phyloP scores from a whole-genome alignment of 2,329 filamentous ascomycete species.

The Hypoxylon sp. region DNA sequence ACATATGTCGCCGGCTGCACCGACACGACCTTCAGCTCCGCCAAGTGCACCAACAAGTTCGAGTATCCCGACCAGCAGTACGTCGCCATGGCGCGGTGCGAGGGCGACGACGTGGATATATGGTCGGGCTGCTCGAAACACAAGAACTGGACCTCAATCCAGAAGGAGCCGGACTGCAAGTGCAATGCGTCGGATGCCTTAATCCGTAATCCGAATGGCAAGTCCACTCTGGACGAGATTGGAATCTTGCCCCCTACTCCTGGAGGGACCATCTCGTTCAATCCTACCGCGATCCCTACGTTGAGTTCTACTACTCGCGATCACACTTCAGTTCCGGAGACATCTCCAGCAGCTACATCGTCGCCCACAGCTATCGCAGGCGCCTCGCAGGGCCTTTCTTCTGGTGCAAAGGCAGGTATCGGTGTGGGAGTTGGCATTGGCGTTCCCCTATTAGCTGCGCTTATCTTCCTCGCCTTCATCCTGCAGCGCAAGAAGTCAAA shows the following conservation, averaged over 20 bases:
- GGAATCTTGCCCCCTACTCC: slow-evolving; percentile 45
- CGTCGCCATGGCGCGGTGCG: slow-evolving; percentile 49
- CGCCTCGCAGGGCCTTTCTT: slow-evolving; percentile 34
- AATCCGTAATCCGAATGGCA: slow-evolving; percentile 46
- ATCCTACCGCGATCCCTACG: slow-evolving; percentile 47
- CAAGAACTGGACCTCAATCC: slow-evolving; percentile 37
- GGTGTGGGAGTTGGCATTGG: slow-evolving; percentile 47
- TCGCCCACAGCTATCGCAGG: slow-evolving; percentile 10
- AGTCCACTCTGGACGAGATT: slow-evolving; percentile 46
- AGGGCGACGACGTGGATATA: slow-evolving; percentile 46
- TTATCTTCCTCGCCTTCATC: slow-evolving; percentile 38
- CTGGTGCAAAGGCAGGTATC: slow-evolving; percentile 43
- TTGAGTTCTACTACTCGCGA: slow-evolving; percentile 4
- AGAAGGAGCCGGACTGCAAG: slow-evolving; percentile 48
- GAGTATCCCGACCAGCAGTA: slow-evolving; percentile 49
- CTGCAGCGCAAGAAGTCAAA: slow-evolving; percentile 35
- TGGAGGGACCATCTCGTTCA: slow-evolving; percentile 49
- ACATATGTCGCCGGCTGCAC: slow-evolving; percentile 50
- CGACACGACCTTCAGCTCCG: slow-evolving; percentile 45
- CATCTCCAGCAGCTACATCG: slow-evolving; percentile 16
- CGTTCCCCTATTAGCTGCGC: slow-evolving; percentile 37
- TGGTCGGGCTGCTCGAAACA: slow-evolving; percentile 49
- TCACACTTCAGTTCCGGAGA: slow-evolving; percentile 1
- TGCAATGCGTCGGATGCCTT: slow-evolving; percentile 46
- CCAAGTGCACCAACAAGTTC: slow-evolving; percentile 47